A percentile compares a stretch with the other conserved stretches of the same genome.
These are phyloP conservation scores for Ceratobasidium sp. DNA, from an alignment of 1,284 basidiomycete genomes.

Conservation along the genomic window DNA sequence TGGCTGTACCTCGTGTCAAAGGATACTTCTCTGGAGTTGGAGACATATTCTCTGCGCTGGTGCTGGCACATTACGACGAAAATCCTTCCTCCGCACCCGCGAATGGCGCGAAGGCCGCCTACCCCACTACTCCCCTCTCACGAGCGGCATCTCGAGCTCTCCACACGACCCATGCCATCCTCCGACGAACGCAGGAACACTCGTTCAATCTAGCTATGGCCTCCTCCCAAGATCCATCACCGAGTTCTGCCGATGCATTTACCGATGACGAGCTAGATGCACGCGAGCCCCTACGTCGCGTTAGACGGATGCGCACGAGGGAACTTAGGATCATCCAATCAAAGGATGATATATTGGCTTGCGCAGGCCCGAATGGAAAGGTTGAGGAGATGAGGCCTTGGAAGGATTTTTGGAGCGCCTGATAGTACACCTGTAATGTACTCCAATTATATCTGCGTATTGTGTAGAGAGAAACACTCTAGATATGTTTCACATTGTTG, in stretches of 20 bases:
- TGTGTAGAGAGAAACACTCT: too few species aligned
- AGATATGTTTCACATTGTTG: too few species aligned
- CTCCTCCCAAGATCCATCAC: not conserved
- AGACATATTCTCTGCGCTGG: slow-evolving; percentile 95
- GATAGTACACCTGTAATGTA: not conserved
- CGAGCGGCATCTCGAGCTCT: slow-evolving; percentile 69
- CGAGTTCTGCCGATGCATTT: slow-evolving; percentile 60
- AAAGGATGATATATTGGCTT: slow-evolving; percentile 65
- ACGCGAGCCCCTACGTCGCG: slow-evolving; percentile 73
- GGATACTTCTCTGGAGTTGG: slow-evolving; percentile 98
- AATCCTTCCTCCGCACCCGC: slow-evolving; percentile 46
- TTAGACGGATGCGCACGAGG: slow-evolving; percentile 80
- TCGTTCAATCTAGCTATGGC: slow-evolving; percentile 68
- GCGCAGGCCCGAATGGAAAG: slow-evolving; percentile 15
- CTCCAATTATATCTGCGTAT: too few species aligned
- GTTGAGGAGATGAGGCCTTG: slow-evolving; percentile 42
- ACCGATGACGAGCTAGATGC: slow-evolving; percentile 83
- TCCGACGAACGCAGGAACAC: slow-evolving; percentile 77
- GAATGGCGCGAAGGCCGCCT: slow-evolving; percentile 59
- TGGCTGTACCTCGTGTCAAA: slow-evolving; percentile 82
- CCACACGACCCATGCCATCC: slow-evolving; percentile 87
- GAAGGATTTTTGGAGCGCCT: slow-evolving; percentile 46
- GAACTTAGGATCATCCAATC: slow-evolving; percentile 87
- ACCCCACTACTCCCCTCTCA: slow-evolving; percentile 70
- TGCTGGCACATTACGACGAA: slow-evolving; percentile 82